Base-by-base conservation (phyloP, 1,284 basidiomycete species). In the Leccinum holopus region DNA sequence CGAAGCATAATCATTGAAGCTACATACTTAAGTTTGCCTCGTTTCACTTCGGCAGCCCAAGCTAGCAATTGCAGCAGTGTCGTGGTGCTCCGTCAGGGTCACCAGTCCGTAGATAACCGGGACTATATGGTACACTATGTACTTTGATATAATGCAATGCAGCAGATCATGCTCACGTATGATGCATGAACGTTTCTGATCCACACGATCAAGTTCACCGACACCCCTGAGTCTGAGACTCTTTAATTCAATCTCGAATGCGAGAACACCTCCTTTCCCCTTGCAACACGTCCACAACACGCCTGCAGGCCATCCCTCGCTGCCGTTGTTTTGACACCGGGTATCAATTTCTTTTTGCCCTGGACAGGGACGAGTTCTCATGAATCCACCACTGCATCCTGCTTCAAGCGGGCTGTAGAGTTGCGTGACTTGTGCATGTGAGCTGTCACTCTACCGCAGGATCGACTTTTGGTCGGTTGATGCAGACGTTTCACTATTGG, bases 161-260 rank as follows among this genome's bases (percentile, higher is more conserved):
- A 18, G 18, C 18, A 18, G 18, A 18, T 18, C 18, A 18, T 18
- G 18, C 18, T 18, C 18, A 18, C 18, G 18, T 18, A 18, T 18
- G 18, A 18, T 18, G 18, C 18, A 18, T 18, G 18, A 18, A 18
- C 60, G 60, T 70, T 71, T 70, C 62, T 58, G 66, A 72, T 62
- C 71, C 66, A 72, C 68, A 47, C 52, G 54, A 49, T 49, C 47
- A 25, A 49, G 25, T 56, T 55, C 54, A 55, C 32, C 54, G 11
- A 18, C 71, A 59, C 57, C 69, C 70, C 66, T 74, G 71, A 68
- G 67, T 55, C 62, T 58, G 68, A 62, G 66, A 67, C 58, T 61
- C 59, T 61, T 62, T 61, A 62, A 70, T 72, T 68, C 54, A 63
- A 58, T 71, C 67, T 68, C 67, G 65, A 63, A 74, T 68, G 66